Evolutionary conservation across 1,284 basidiomycete species (phyloP).

Genomic region (Peniophora sp.): DNA sequence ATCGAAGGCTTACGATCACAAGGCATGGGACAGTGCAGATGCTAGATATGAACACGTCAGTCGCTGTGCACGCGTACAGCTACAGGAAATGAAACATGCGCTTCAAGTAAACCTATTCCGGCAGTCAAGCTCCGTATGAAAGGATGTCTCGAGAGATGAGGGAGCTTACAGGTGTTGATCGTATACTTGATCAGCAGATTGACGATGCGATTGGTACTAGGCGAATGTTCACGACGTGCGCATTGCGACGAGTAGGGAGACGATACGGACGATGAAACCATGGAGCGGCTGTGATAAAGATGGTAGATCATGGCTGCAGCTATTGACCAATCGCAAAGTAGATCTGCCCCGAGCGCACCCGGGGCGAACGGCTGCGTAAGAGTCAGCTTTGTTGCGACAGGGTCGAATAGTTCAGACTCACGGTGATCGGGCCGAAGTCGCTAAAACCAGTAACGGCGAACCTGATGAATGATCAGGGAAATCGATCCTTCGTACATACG

Average conservation of each 20-base stretch:
- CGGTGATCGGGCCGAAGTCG: not conserved
- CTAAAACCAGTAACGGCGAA: too few relatives aligned
- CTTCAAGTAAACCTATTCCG: not conserved
- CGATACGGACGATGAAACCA: not conserved
- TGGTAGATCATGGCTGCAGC: not conserved
- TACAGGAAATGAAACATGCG: not conserved
- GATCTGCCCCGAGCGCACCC: not conserved
- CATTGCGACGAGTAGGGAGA: not conserved
- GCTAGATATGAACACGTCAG: too few relatives aligned
- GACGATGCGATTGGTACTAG: not conserved
- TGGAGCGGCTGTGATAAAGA: not conserved
- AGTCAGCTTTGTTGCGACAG: not conserved
- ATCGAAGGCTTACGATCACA: too few relatives aligned
- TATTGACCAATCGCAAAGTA: not conserved
- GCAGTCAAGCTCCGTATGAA: not conserved
- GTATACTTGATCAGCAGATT: not conserved
- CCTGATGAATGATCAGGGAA: too few relatives aligned
- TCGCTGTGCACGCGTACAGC: too few relatives aligned
- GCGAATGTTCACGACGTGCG: too few relatives aligned
- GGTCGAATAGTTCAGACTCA: not conserved
- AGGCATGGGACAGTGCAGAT: too few relatives aligned
- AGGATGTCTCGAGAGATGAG: not conserved
- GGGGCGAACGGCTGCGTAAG: not conserved
- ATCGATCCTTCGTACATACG: too few relatives aligned
- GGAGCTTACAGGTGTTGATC: not conserved